A percentile compares a stretch with the other conserved stretches of the same genome.
phyloP scores from a whole-genome alignment of 768 basidiomycete genomes.

The Calvatia gigantea region DNA sequence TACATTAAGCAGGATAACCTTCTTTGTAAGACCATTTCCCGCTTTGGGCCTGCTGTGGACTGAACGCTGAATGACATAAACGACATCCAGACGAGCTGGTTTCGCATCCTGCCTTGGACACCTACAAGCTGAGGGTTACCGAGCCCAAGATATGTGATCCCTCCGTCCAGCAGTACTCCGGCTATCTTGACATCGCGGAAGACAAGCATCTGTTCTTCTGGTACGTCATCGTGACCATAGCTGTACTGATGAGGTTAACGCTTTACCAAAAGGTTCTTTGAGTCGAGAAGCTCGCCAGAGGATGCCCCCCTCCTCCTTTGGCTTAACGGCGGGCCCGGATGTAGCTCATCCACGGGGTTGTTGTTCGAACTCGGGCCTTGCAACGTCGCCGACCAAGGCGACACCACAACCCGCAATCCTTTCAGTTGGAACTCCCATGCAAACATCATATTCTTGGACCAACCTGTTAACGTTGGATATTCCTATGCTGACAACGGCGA shows the following conservation, averaged over 20 bases:
- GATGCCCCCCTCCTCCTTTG: conserved; percentile 85
- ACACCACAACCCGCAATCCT: conserved; percentile 68
- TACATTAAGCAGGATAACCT: conserved; percentile 71
- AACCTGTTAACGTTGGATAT: conserved; percentile 88
- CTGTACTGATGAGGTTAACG: not conserved
- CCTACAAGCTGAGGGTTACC: conserved; percentile 57
- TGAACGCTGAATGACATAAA: conserved; percentile 8
- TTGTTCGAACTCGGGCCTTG: conserved; percentile 95
- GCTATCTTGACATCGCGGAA: conserved; percentile 78
- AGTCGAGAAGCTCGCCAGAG: conserved; percentile 69
- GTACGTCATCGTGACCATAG: conserved; percentile 32
- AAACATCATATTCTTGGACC: conserved; percentile 74
- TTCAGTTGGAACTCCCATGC: conserved; percentile 84
- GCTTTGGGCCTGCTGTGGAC: not conserved
- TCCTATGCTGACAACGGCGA: conserved; percentile 79
- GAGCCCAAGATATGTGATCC: conserved; percentile 77
- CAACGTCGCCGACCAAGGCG: conserved; percentile 61
- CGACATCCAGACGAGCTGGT: conserved; percentile 58
- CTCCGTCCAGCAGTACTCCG: conserved; percentile 75
- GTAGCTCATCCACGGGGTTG: conserved; percentile 77
- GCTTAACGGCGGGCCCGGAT: conserved; percentile 82
- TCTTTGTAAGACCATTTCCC: conserved; percentile 48
- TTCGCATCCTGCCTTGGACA: conserved; percentile 44
- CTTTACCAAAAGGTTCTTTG: conserved; percentile 69
- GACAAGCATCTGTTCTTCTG: conserved; percentile 88